Evolutionary conservation across 2,329 filamentous ascomycete genomes (phyloP).

Genomic region (Aspergillus phoenicis): DNA sequence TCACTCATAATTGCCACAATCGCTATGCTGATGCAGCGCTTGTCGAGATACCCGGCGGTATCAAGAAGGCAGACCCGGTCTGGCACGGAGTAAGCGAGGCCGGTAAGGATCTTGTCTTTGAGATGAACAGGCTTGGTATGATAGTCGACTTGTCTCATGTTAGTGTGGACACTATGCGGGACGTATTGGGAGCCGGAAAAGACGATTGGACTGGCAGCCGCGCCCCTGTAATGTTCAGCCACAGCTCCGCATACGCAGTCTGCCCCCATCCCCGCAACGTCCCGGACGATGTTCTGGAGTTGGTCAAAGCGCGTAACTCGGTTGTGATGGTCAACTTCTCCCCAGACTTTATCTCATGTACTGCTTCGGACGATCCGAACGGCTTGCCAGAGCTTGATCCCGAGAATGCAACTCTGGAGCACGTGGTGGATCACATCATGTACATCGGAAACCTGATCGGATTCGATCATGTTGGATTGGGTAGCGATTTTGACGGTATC

Average conservation of each 20-base stretch:
- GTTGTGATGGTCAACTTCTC: conserved; percentile 91
- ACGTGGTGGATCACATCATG: conserved; percentile 77
- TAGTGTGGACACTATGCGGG: conserved; percentile 77
- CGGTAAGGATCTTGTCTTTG: conserved; percentile 70
- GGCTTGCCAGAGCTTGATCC: conserved; percentile 70
- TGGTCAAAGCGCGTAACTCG: conserved; percentile 72
- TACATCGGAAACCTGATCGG: conserved; percentile 83
- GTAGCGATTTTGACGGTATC: conserved; percentile 83
- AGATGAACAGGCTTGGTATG: conserved; percentile 96
- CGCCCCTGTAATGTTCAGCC: conserved; percentile 86
- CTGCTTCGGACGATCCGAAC: conserved; percentile 58
- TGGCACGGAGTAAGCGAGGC: conserved; percentile 69
- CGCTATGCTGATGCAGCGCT: conserved; percentile 83
- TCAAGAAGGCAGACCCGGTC: conserved; percentile 42
- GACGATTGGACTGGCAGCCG: conserved; percentile 69
- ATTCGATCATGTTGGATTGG: conserved; percentile 83
- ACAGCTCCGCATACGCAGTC: conserved; percentile 77
- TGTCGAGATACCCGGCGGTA: conserved; percentile 36
- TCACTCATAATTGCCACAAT: conserved; percentile 95
- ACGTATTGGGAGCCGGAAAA: conserved; percentile 68
- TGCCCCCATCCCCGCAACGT: conserved; percentile 92
- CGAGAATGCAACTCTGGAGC: conserved; percentile 70
- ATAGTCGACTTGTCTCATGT: conserved; percentile 87
- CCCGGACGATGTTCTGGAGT: conserved; percentile 75
- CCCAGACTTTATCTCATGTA: conserved; percentile 80